Conservation (phyloP, 257 asterid genomes). For the Solanum corneliomulleri region DNA sequence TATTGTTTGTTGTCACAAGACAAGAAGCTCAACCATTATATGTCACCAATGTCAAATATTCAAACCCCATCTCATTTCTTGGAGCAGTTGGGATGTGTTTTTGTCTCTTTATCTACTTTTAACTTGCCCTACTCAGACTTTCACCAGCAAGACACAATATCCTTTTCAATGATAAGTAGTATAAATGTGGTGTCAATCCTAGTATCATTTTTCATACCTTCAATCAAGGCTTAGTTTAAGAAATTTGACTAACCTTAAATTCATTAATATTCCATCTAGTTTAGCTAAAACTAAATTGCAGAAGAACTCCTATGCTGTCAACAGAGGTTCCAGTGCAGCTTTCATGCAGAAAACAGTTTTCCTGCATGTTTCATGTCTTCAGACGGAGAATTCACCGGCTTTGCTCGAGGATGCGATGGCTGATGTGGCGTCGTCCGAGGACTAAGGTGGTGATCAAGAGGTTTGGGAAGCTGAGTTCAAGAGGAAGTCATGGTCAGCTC, state of each 20-base stretch:
- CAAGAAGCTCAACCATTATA: constrained; percentile 19
- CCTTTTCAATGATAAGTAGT: not conserved
- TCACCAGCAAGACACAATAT: not conserved
- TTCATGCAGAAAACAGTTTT: constrained; percentile 24
- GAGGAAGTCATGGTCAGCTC: not conserved
- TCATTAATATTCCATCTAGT: not conserved
- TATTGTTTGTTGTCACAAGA: constrained; percentile 28
- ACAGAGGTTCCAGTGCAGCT: constrained; percentile 8
- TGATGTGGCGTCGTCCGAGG: constrained; percentile 35
- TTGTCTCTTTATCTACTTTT: constrained; percentile 11
- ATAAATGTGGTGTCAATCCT: not conserved
- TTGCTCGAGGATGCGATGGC: constrained; percentile 29
- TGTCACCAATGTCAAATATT: constrained; percentile 9
- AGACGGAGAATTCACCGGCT: constrained; percentile 36
- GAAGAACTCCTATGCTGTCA: constrained; percentile 27
- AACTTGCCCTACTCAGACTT: constrained; percentile 4
- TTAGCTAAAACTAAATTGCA: not conserved
- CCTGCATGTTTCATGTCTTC: constrained; percentile 31
- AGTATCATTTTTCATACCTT: not conserved
- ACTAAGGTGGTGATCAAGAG: constrained; percentile 51
- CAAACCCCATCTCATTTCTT: constrained; percentile 29
- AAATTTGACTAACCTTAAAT: not conserved
- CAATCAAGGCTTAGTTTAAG: not conserved
- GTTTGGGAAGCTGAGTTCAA: constrained; percentile 32
- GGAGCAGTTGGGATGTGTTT: constrained; percentile 51